phyloP scores from a whole-genome alignment of 2,329 filamentous ascomycete genomes.

The Ceratocystis alfenasii region DNA sequence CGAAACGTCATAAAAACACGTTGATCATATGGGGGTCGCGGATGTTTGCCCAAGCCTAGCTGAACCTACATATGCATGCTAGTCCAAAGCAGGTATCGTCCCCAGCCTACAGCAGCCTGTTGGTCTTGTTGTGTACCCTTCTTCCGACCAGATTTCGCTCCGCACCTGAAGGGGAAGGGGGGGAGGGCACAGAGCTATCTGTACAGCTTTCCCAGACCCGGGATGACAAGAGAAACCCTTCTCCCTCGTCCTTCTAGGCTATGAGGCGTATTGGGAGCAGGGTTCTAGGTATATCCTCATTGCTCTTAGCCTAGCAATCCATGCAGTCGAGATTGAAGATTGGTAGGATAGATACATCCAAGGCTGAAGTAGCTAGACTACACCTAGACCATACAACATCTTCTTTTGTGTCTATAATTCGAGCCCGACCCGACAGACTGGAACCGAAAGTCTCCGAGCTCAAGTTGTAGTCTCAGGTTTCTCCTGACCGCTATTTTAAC shows the following conservation, averaged over 20 bases:
- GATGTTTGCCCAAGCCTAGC: too few relatives aligned
- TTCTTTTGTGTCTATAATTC: background rate
- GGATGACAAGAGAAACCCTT: background rate
- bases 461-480: conserved; percentile 1
- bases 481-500: background rate
- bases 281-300: background rate
- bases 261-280: background rate
- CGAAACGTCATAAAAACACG: background rate
- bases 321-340: background rate
- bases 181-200: background rate
- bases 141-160: too few relatives aligned
- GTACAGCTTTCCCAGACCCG: background rate
- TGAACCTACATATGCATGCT: too few relatives aligned
- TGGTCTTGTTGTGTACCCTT: too few relatives aligned
- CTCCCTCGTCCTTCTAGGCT: background rate
- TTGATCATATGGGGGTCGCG: background rate
- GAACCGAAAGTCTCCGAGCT: conserved; percentile 11
- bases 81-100: too few relatives aligned
- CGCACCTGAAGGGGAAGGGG: too few relatives aligned
- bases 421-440: conserved; percentile 8
- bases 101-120: too few relatives aligned
- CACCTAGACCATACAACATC: background rate
- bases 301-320: background rate
- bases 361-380: background rate
- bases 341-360: background rate